A percentile compares a stretch with the other conserved stretches of the same genome.
phyloP scores from a whole-genome alignment of 1,139 yeast species.

The Debaryomycetaceae sp. region DNA sequence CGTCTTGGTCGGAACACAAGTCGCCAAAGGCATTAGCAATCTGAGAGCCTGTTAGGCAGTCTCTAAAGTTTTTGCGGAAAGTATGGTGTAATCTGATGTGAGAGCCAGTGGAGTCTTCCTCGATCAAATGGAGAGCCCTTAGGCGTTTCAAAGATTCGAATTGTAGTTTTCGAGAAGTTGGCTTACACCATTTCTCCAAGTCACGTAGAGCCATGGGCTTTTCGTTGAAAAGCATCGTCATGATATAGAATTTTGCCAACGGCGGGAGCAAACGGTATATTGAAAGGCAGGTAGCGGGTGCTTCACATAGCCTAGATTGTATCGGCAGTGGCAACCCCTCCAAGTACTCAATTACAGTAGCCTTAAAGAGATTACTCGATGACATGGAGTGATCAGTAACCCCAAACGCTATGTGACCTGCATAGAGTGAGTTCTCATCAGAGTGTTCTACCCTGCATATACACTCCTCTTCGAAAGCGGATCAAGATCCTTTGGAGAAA shows the following conservation, averaged over 20 bases:
- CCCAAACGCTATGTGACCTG: too few species aligned
- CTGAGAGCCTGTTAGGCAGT: slow-evolving; percentile 76
- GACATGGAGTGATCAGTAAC: slow-evolving; percentile 17
- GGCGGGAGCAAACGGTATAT: slow-evolving; percentile 81
- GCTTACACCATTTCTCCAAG: slow-evolving; percentile 68
- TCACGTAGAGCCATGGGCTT: slow-evolving; percentile 58
- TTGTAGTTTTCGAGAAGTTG: slow-evolving; percentile 42
- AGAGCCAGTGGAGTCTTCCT: slow-evolving; percentile 46
- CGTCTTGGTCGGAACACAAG: slow-evolving; percentile 20
- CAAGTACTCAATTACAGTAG: slow-evolving; percentile 79
- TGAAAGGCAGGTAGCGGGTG: slow-evolving; percentile 91
- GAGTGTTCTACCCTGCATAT: too few species aligned
- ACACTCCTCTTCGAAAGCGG: too few species aligned
- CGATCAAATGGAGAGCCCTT: slow-evolving; percentile 63
- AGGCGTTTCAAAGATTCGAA: slow-evolving; percentile 73
- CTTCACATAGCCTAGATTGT: slow-evolving; percentile 61
- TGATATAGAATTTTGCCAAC: slow-evolving; percentile 77
- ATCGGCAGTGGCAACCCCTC: slow-evolving; percentile 83
- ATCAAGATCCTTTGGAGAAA: too few species aligned
- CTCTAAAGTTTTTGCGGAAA: slow-evolving; percentile 65
- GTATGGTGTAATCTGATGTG: slow-evolving; percentile 57
- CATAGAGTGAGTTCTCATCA: too few species aligned
- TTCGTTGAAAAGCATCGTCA: slow-evolving; percentile 79
- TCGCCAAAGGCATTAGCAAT: slow-evolving; percentile 36
- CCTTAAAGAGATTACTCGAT: slow-evolving; percentile 43